Base-by-base conservation (phyloP, 495 filamentous ascomycete species). In the Pyrenula aspistea region DNA sequence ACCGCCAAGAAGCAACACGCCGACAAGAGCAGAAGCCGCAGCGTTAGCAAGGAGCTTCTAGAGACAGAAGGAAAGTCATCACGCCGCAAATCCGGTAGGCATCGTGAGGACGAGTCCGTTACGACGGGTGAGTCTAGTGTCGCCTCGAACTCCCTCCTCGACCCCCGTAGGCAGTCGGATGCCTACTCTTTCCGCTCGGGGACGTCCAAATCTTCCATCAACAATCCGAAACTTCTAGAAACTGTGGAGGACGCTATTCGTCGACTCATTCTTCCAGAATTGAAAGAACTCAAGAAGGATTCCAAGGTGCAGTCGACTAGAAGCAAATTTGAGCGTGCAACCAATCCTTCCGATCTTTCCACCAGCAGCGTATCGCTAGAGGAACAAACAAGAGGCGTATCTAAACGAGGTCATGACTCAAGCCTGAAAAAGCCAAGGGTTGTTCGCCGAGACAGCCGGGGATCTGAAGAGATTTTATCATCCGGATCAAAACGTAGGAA, bases 161-260 rank as follows among this genome's bases (percentile, higher is more conserved):
- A 86, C 50, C 74, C 83, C 11, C 84, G 79, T 62, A 82, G 84
- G 56, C 80, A 79, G 47, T 89, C 87, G 12, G 87, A 91, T 63
- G 79, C 86, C 57, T 82, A 88, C 62, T 91, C 90, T 2, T 74
- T 88, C 54, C 80, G 81, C 31, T 91, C 89, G 2, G 81, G 83
- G 24, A 82, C 83, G 15, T 93, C 89, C 22, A 88, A 83, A 55
- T 89, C 90, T 4, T 93, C 89, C 0, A 85, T 95, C 69, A 96
- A 94, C 70, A 96, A 98, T 65, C 92, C 92, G 0, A 94, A 88
- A 60, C 71, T 98, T n/a, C 79, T 97, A 2, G 89, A 94, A 66
- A 91, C 91, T 0, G 92, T 98, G 8, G 92, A 97, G 69, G 92
- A 96, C 73, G 90, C 93, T 21, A 97, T 98, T 61, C 85, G 88